These are phyloP conservation scores for Crucibulum laeve DNA, from an alignment of 768 basidiomycete genomes.

Conservation along the genomic window DNA sequence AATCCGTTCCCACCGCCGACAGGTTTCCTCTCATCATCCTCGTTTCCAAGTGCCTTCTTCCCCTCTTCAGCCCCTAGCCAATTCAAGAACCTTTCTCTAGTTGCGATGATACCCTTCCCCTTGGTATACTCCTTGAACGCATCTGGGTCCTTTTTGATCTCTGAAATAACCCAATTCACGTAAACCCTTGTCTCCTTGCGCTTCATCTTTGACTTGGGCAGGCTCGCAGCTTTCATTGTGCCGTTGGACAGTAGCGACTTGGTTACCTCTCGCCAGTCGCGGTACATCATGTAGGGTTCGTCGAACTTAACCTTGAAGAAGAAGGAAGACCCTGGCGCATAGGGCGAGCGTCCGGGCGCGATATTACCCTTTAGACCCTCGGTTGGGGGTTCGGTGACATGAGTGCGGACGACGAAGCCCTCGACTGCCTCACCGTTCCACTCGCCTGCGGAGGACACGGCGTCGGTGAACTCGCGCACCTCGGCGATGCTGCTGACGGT, in stretches of 20 bases:
- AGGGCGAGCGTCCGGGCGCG: constrained; percentile 45
- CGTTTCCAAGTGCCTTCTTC: constrained; percentile 22
- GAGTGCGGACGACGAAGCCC: constrained; percentile 90
- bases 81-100: constrained; percentile 70
- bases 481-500: constrained; percentile 56
- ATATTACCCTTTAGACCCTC: constrained; percentile 20
- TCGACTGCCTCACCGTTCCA: constrained; percentile 88
- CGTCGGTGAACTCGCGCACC: constrained; percentile 70
- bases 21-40: constrained; percentile 22
- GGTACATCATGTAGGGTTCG: constrained; percentile 98
- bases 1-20: constrained; percentile 22
- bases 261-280: constrained; percentile 95
- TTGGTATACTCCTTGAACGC: constrained; percentile 62
- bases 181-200: constrained; percentile 78
- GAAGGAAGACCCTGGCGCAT: constrained; percentile 77
- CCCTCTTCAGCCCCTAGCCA: constrained; percentile 58
- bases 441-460: constrained; percentile 58
- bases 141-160: constrained; percentile 58
- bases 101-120: constrained; percentile 82
- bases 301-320: constrained; percentile 99
- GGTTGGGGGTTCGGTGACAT: constrained; percentile 42
- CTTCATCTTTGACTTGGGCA: constrained; percentile 66
- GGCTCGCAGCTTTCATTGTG: constrained; percentile 23
- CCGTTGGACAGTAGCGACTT: constrained; percentile 54
- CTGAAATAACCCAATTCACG: constrained; percentile 75